phyloP scores from a whole-genome alignment of 345 rosid species.

The Garcia nutans region DNA sequence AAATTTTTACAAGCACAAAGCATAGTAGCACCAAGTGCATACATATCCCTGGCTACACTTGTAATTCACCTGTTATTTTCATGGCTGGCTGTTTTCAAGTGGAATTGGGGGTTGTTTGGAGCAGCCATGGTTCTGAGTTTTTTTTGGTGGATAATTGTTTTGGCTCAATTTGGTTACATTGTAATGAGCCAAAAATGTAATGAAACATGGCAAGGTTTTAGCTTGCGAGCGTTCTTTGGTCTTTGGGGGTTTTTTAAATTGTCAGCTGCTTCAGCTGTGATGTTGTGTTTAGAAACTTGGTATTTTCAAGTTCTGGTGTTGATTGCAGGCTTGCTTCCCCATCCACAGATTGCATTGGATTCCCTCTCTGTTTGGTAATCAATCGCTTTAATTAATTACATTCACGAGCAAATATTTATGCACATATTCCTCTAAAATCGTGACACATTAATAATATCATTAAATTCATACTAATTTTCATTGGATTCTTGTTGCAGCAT shows the following conservation, averaged over 20 bases:
- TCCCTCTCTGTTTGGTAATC: constrained; percentile 31
- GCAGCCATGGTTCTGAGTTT: constrained; percentile 26
- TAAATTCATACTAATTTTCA: not conserved
- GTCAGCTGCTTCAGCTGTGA: constrained; percentile 32
- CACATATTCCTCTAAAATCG: too few species aligned
- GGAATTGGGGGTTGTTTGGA: constrained; percentile 27
- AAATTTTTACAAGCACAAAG: constrained; percentile 32
- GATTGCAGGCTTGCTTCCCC: constrained; percentile 25
- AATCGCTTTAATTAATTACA: not conserved
- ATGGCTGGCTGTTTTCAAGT: constrained; percentile 22
- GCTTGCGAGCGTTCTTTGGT: constrained; percentile 19
- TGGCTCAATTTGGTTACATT: constrained; percentile 23
- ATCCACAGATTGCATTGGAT: constrained; percentile 24
- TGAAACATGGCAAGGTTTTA: constrained; percentile 27
- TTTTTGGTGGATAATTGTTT: constrained; percentile 26
- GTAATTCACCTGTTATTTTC: constrained; percentile 17
- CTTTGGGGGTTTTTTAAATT: constrained; percentile 23
- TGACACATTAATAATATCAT: too few species aligned
- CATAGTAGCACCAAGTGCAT: constrained; percentile 26
- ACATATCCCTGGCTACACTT: constrained; percentile 18
- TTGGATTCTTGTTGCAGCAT: constrained; percentile 12
- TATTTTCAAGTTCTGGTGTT: constrained; percentile 26
- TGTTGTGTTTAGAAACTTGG: constrained; percentile 33
- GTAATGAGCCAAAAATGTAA: constrained; percentile 9
- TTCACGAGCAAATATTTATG: too few species aligned